Conservation (phyloP, 352 stramenopile genomes). For the Phytophthora tubulina region DNA sequence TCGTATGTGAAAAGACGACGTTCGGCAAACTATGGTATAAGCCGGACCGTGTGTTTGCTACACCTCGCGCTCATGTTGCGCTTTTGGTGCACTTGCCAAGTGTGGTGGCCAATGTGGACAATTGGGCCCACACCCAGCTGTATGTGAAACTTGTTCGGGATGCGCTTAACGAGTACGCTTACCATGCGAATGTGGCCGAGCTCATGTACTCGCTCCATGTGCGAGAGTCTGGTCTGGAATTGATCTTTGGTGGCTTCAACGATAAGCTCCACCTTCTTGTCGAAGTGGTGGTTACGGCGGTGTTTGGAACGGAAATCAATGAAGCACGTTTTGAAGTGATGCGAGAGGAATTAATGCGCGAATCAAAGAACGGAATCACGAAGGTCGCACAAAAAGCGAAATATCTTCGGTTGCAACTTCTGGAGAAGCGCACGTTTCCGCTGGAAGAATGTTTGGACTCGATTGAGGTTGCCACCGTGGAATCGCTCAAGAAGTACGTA, state of each 20-base stretch:
- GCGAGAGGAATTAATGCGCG: constrained; percentile 75
- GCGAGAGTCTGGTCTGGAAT: constrained; percentile 70
- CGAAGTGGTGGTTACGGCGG: constrained; percentile 61
- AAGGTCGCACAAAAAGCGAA: constrained; percentile 72
- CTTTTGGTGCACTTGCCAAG: constrained; percentile 66
- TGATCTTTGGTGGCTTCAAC: constrained; percentile 82
- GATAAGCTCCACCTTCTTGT: constrained; percentile 78
- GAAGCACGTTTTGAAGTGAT: constrained; percentile 69
- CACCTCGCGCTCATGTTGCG: constrained; percentile 64
- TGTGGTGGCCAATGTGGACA: constrained; percentile 47
- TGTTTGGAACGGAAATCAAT: constrained; percentile 62
- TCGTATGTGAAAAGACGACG: constrained; percentile 43
- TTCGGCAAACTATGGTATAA: constrained; percentile 79
- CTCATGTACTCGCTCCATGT: constrained; percentile 76
- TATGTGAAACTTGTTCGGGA: constrained; percentile 75
- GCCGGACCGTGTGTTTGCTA: constrained; percentile 64
- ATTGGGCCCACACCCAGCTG: constrained; percentile 60
- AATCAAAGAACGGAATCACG: constrained; percentile 70
- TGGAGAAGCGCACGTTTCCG: constrained; percentile 63
- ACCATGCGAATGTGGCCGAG: constrained; percentile 78
- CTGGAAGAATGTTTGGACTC: constrained; percentile 57
- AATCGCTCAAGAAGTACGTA: constrained; percentile 54
- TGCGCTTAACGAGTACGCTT: constrained; percentile 77
- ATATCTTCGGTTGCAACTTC: constrained; percentile 69
- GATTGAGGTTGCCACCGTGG: constrained; percentile 50